These are phyloP conservation scores for Eucalyptus tenuipes DNA, from an alignment of 345 rosid genomes.

Conservation along the genomic window DNA sequence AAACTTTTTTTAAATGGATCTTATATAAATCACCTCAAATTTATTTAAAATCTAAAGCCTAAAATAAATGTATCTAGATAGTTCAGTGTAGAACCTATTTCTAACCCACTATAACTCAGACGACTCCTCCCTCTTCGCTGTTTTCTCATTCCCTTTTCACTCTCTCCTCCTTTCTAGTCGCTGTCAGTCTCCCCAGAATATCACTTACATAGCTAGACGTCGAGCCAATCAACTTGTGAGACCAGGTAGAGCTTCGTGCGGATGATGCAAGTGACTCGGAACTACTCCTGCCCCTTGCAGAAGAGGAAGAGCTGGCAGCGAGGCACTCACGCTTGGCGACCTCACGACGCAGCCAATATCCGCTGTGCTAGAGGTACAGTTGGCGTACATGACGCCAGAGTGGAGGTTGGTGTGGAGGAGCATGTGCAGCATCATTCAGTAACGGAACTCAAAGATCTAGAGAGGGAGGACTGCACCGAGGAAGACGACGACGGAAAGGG, in stretches of 20 bases:
- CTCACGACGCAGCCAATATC: neutral
- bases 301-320: constrained; percentile 59
- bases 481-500: constrained; percentile 28
- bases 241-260: constrained; percentile 81
- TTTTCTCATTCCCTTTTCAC: neutral
- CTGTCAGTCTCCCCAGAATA: constrained; percentile 43
- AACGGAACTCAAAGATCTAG: constrained; percentile 55
- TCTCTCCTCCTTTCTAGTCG: constrained; percentile 30
- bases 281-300: constrained; percentile 82
- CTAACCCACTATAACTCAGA: neutral
- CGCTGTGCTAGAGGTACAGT: neutral
- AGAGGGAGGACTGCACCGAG: constrained; percentile 84
- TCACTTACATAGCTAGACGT: constrained; percentile 43
- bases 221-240: constrained; percentile 80
- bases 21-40: neutral
- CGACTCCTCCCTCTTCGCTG: no score
- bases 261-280: constrained; percentile 50
- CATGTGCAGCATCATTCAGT: constrained; percentile 92
- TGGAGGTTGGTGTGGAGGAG: constrained; percentile 83
- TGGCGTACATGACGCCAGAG: constrained; percentile 9
- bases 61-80: neutral
- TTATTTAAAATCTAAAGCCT: neutral
- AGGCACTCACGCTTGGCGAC: constrained; percentile 77
- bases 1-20: neutral
- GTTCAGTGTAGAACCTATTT: neutral